Conservation (phyloP, 306 rosid species). For the Vigna reflexopilosa region DNA sequence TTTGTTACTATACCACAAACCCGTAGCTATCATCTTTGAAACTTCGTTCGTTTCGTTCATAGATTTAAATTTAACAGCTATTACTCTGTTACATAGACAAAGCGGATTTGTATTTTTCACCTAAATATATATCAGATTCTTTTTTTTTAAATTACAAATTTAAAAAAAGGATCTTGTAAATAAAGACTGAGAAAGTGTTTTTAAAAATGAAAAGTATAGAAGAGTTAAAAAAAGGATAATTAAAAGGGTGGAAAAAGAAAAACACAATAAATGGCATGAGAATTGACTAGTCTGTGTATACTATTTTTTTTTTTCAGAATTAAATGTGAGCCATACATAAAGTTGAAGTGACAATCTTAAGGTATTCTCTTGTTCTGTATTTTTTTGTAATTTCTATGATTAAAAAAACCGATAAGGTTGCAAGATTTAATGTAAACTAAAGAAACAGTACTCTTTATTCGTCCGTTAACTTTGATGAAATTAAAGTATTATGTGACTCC, state of each 20-base stretch:
- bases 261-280: constrained; percentile 30
- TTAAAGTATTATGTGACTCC: constrained; percentile 25
- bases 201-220: not conserved
- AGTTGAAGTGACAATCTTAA: constrained; percentile 16
- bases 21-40: constrained; percentile 36
- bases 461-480: constrained; percentile 40
- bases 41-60: constrained; percentile 40
- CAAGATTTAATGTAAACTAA: constrained; percentile 9
- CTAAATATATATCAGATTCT: not conserved
- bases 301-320: not conserved
- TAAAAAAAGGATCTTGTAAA: too few relatives aligned
- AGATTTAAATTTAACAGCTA: constrained; percentile 44
- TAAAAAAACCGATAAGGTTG: constrained; percentile 1
- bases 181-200: too few relatives aligned
- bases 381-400: constrained; percentile 2
- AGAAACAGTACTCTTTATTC: constrained; percentile 4
- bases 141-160: too few relatives aligned
- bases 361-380: not conserved
- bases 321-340: constrained; percentile 2
- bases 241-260: constrained; percentile 7
- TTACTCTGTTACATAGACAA: constrained; percentile 11
- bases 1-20: constrained; percentile 40
- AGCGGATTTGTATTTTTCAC: not conserved
- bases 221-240: not conserved
- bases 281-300: constrained; percentile 40